Evolutionary conservation across 2,329 filamentous ascomycete species (phyloP).

Genomic region (Neofusicoccum parvum): DNA sequence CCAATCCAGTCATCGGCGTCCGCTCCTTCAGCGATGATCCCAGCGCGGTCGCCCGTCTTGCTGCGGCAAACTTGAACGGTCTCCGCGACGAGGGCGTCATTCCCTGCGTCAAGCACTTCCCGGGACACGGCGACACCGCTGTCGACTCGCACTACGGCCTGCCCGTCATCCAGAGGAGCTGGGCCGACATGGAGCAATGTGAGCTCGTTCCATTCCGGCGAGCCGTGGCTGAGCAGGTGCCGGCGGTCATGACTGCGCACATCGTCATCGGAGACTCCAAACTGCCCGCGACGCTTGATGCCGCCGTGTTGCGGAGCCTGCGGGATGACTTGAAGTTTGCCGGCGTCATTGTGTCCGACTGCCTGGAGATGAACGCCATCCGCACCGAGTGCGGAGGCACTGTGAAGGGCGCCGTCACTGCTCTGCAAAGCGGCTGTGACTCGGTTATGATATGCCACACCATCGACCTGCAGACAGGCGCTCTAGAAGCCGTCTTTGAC

Average conservation of each 20-base stretch:
- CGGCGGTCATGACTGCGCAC: conserved; percentile 14
- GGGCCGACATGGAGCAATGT: conserved; percentile 14
- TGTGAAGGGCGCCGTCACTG: conserved; percentile 10
- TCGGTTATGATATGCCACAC: conserved; percentile 21
- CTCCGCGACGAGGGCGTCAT: conserved; percentile 14
- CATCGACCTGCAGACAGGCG: conserved; percentile 1
- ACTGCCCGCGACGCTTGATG: conserved; percentile 10
- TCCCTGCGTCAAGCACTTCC: conserved; percentile 19
- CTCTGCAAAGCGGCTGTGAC: conserved; percentile 8
- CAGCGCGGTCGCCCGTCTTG: not conserved
- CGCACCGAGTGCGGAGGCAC: conserved; percentile 19
- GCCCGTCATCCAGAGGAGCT: conserved; percentile 10
- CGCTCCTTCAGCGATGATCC: conserved; percentile 20
- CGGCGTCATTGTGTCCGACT: conserved; percentile 17
- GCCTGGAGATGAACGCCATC: conserved; percentile 21
- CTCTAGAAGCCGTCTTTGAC: conserved; percentile 6
- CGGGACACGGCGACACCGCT: conserved; percentile 18
- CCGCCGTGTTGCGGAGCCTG: not conserved
- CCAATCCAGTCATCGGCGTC: conserved; percentile 18
- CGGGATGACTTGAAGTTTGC: not conserved
- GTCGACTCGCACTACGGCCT: conserved; percentile 18
- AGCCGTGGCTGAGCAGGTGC: not conserved
- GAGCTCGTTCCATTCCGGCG: conserved; percentile 10
- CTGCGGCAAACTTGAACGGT: not conserved
- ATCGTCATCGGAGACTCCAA: conserved; percentile 5